Percentiles rank a stretch among this genome's conserved stretches.
These are phyloP conservation scores for Cystofilobasidium bisporidii DNA, from an alignment of 768 basidiomycete genomes.

Conservation along the genomic window DNA sequence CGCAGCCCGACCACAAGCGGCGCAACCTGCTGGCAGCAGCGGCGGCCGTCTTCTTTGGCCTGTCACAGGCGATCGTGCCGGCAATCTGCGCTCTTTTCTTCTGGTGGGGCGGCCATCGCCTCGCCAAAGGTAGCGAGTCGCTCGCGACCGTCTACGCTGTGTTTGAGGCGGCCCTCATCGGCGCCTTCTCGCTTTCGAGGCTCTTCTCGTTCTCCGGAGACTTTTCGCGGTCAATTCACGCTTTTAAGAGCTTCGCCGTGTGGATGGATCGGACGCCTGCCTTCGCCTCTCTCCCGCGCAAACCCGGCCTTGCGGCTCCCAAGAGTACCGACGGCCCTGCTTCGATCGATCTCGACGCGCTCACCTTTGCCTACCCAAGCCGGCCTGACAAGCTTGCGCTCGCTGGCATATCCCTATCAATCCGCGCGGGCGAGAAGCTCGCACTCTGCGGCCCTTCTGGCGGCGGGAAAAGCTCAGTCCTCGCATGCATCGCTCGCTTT, in stretches of 20 bases:
- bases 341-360: background rate
- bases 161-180: constrained; percentile 19
- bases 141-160: constrained; percentile 17
- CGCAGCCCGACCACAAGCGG: constrained; percentile 16
- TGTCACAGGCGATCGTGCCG: constrained; percentile 10
- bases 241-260: background rate
- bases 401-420: constrained; percentile 31
- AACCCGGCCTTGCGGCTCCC: background rate
- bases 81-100: background rate
- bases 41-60: constrained; percentile 18
- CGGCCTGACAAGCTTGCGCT: constrained; percentile 33
- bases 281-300: background rate
- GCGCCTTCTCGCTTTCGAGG: constrained; percentile 5
- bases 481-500: constrained; percentile 37
- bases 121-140: background rate
- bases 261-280: constrained; percentile 15
- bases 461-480: constrained; percentile 29
- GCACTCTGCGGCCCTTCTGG: constrained; percentile 36
- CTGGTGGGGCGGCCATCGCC: constrained; percentile 14
- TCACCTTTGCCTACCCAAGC: constrained; percentile 34
- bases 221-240: constrained; percentile 11
- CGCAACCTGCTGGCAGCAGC: background rate
- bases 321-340: background rate
- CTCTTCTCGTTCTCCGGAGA: constrained; percentile 22
- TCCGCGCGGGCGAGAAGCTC: constrained; percentile 35